A percentile compares a stretch with the other conserved stretches of the same genome.
Conservation (phyloP, 208 protist species). For the Acanthamoeba sp. region DNA sequence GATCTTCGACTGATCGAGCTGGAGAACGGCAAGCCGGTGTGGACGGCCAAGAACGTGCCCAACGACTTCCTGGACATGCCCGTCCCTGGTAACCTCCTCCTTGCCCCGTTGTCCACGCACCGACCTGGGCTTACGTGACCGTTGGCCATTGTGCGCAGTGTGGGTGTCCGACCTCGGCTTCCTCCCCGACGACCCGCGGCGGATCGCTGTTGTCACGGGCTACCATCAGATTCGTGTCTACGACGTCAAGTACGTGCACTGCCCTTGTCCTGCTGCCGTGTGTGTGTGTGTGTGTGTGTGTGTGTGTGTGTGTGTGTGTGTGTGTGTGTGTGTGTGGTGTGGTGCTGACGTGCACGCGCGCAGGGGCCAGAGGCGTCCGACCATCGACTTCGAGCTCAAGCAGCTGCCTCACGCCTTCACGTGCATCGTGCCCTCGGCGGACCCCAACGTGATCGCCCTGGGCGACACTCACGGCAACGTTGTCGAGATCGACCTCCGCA, state of each 20-base stretch:
- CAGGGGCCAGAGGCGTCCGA: background rate
- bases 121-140: background rate
- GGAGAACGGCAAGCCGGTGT: constrained; percentile 27
- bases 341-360: too few relatives aligned
- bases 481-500: constrained; percentile 32
- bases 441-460: constrained; percentile 35
- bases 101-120: background rate
- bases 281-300: background rate
- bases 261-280: background rate
- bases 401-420: constrained; percentile 11
- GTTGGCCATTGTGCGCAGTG: background rate
- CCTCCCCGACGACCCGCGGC: background rate
- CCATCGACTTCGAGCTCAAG: background rate
- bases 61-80: constrained; percentile 41
- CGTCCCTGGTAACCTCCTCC: constrained; percentile 23
- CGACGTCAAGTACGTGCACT: background rate
- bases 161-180: constrained; percentile 3
- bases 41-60: constrained; percentile 12
- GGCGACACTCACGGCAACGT: constrained; percentile 15
- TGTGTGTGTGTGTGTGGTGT: too few relatives aligned
- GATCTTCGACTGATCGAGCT: constrained; percentile 6
- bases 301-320: background rate
- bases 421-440: background rate
- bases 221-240: constrained; percentile 29
- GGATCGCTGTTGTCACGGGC: background rate